These are phyloP conservation scores for Sporobolus alterniflorus DNA, from an alignment of 202 grass and related monocot species.

Conservation along the genomic window DNA sequence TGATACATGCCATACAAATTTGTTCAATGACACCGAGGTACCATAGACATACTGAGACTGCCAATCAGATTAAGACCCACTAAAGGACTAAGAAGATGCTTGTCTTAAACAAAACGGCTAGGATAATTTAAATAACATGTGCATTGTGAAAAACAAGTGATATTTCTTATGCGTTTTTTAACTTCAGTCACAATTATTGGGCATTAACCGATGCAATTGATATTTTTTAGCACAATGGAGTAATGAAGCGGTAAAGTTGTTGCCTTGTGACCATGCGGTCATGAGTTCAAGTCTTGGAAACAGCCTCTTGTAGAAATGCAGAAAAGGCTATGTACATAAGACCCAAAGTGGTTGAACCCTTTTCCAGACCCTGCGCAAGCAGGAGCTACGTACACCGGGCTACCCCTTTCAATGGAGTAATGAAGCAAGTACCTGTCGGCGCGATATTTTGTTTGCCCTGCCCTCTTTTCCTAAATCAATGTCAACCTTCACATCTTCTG, in stretches of 20 bases:
- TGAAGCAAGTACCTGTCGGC: conserved; percentile 66
- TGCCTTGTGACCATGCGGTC: too few species aligned
- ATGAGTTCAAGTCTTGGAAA: too few species aligned
- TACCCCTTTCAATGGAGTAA: conserved; percentile 29
- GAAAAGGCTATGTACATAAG: too few species aligned
- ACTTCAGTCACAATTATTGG: conserved; percentile 5
- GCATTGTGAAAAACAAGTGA: conserved; percentile 31
- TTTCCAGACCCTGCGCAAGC: too few species aligned
- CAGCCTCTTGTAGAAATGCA: too few species aligned
- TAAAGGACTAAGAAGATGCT: conserved; percentile 21
- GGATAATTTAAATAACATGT: background rate
- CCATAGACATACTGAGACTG: background rate
- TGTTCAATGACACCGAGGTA: conserved; percentile 16
- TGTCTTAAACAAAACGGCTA: conserved; percentile 14
- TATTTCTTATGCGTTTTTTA: background rate
- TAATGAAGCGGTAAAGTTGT: too few species aligned
- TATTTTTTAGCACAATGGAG: conserved; percentile 25
- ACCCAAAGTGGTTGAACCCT: too few species aligned
- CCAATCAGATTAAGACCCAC: conserved; percentile 20
- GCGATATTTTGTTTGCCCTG: conserved; percentile 91
- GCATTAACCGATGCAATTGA: conserved; percentile 19
- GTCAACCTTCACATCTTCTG: conserved; percentile 92
- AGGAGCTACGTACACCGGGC: too few species aligned
- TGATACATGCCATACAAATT: background rate
- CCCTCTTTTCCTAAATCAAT: conserved; percentile 98